These are phyloP conservation scores for Botryosphaeria dothidea DNA, from an alignment of 2,329 filamentous ascomycete species.

Conservation along the genomic window DNA sequence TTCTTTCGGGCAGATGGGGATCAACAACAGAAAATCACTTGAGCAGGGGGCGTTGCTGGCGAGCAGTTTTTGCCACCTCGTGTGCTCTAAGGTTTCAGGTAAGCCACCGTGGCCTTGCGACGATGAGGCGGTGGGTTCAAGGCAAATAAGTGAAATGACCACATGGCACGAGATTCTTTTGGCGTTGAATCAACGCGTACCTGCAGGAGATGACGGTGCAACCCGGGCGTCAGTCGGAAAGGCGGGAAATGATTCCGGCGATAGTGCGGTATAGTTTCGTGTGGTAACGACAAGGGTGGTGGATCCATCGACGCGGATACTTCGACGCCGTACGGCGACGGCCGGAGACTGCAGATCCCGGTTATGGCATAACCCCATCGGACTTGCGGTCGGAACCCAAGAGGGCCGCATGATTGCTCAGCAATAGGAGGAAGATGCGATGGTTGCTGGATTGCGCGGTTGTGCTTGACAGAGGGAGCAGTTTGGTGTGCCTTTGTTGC, in stretches of 20 bases:
- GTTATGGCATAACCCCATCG: not conserved
- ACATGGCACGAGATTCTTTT: not conserved
- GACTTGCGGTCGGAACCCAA: not conserved
- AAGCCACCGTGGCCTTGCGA: conserved; percentile 1
- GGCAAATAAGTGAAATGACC: not conserved
- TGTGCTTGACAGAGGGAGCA: not conserved
- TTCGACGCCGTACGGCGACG: not conserved
- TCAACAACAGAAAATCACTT: too few species aligned
- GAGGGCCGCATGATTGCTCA: not conserved
- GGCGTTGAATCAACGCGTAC: not conserved
- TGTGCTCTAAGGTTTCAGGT: not conserved
- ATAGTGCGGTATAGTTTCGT: not conserved
- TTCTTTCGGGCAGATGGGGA: not conserved
- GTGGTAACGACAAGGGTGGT: not conserved
- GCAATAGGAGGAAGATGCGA: not conserved
- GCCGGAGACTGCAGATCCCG: not conserved
- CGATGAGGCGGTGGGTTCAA: not conserved
- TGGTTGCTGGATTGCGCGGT: not conserved
- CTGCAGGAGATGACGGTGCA: not conserved
- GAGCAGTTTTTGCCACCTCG: not conserved
- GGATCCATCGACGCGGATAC: not conserved
- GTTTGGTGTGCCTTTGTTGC: not conserved
- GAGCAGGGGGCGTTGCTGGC: not conserved
- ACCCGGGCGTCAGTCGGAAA: conserved; percentile 2
- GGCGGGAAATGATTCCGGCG: conserved; percentile 6